These are phyloP conservation scores for Bolboschoenus planiculmis DNA, from an alignment of 176 grass and related monocot genomes.

Conservation along the genomic window DNA sequence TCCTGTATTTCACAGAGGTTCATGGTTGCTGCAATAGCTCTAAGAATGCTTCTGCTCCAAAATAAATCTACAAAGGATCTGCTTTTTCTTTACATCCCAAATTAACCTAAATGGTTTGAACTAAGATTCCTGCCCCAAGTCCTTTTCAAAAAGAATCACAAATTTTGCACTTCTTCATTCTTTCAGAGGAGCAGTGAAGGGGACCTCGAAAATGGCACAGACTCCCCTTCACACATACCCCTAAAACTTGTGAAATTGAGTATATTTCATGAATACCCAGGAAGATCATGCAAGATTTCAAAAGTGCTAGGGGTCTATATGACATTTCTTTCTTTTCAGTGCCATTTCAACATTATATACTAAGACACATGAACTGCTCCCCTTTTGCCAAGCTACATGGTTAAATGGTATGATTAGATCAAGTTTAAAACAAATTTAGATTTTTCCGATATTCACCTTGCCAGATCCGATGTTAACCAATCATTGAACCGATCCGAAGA, in stretches of 20 bases:
- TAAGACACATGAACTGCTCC: neutral
- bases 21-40: neutral
- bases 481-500: no score
- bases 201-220: neutral
- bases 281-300: neutral
- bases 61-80: neutral
- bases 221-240: neutral
- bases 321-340: neutral
- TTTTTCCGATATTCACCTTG: no score
- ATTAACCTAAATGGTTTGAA: neutral
- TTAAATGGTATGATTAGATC: neutral
- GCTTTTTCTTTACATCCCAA: neutral
- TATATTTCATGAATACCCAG: neutral
- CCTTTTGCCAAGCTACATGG: neutral
- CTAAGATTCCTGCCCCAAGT: neutral
- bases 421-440: neutral
- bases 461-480: no score
- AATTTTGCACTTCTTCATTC: neutral
- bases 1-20: neutral
- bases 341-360: neutral
- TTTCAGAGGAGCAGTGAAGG: neutral
- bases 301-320: neutral
- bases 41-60: neutral
- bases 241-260: neutral
- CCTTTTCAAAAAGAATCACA: neutral